These are phyloP conservation scores for Penicillium lividum DNA, from an alignment of 495 filamentous ascomycete genomes.

Conservation along the genomic window DNA sequence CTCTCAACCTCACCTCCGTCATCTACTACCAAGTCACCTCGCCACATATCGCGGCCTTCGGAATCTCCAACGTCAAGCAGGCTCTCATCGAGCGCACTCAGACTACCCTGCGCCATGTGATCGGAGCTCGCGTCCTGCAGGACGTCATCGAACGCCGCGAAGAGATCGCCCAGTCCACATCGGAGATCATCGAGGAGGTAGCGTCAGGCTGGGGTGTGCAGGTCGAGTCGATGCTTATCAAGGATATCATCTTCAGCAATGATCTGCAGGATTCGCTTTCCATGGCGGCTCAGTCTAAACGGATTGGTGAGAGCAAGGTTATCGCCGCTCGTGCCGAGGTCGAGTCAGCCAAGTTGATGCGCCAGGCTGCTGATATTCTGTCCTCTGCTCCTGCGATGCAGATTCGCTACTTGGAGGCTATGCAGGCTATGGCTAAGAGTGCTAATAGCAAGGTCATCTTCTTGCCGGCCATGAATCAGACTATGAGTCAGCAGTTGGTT, in stretches of 20 bases:
- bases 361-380: slow-evolving; percentile 95
- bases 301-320: slow-evolving; percentile 97
- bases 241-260: slow-evolving; percentile 96
- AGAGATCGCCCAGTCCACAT: slow-evolving; percentile 90
- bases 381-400: slow-evolving; percentile 96
- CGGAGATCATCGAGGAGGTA: slow-evolving; percentile 97
- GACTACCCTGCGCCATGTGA: slow-evolving; percentile 95
- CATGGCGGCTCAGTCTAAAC: slow-evolving; percentile 99
- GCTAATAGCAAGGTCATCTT: slow-evolving; percentile 98
- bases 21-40: slow-evolving; percentile 99
- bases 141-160: slow-evolving; percentile 99
- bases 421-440: slow-evolving; percentile 97
- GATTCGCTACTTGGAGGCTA: slow-evolving; percentile 97
- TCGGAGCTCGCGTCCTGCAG: slow-evolving; percentile 93
- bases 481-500: slow-evolving; percentile 41
- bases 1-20: slow-evolving; percentile 87
- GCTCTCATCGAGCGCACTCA: slow-evolving; percentile 97
- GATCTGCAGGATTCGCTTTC: slow-evolving; percentile 97
- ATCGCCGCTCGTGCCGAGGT: slow-evolving; percentile 97
- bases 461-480: slow-evolving; percentile 64
- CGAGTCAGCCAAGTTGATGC: slow-evolving; percentile 95
- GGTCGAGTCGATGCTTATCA: slow-evolving; percentile 98
- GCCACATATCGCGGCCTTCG: slow-evolving; percentile 96
- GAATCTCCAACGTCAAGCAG: slow-evolving; percentile 90
- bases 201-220: slow-evolving; percentile 91